These are phyloP conservation scores for Borovskyia barvae DNA, from an alignment of 208 protist species.

Conservation along the genomic window DNA sequence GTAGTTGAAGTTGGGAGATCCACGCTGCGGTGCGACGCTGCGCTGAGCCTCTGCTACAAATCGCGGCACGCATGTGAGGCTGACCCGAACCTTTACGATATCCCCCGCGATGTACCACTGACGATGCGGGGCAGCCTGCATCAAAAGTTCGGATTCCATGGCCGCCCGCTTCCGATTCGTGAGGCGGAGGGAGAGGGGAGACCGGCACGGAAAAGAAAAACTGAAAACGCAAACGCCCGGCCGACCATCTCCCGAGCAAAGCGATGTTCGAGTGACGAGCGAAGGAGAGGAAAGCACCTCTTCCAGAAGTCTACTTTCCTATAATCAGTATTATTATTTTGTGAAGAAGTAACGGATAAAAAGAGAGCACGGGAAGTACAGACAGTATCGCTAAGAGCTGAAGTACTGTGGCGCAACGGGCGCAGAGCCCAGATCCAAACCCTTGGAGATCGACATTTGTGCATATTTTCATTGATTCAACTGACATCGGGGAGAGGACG, in stretches of 20 bases:
- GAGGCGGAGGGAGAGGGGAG: too few species aligned
- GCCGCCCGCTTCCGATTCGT: not conserved
- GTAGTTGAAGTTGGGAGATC: constrained; percentile 25
- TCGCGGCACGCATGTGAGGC: constrained; percentile 34
- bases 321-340: constrained; percentile 2
- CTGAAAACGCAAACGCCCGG: not conserved
- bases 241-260: not conserved
- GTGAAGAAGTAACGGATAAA: constrained; percentile 17
- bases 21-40: constrained; percentile 15
- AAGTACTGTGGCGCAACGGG: too few species aligned
- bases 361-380: not conserved
- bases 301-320: not conserved
- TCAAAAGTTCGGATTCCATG: constrained; percentile 14
- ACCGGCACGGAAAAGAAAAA: not conserved
- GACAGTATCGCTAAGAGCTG: too few species aligned
- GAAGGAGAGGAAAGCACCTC: not conserved
- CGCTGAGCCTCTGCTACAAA: constrained; percentile 2
- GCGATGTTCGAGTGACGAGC: not conserved
- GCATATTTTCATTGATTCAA: too few species aligned
- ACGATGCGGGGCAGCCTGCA: constrained; percentile 33
- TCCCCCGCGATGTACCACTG: constrained; percentile 70
- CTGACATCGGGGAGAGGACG: too few species aligned
- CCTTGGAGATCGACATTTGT: too few species aligned
- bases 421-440: too few species aligned
- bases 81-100: constrained; percentile 38